Base-by-base conservation (phyloP, 768 basidiomycete genomes). In the Glaciozyma martinii region DNA sequence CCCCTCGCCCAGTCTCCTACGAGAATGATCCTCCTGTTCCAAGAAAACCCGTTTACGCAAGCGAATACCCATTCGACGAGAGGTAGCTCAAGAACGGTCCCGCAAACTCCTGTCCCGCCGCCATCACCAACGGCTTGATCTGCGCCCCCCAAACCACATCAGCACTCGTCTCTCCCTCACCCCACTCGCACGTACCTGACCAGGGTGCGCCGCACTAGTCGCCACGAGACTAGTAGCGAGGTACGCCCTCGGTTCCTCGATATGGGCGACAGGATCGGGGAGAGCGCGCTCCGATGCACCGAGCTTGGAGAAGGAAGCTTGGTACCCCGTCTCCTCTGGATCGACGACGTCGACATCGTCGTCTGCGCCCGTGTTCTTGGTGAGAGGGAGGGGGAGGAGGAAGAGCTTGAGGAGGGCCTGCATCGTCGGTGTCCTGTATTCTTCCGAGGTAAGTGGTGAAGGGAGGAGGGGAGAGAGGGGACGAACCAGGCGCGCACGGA, bases 311-410 rank as follows among this genome's bases (percentile, higher is more conserved):
- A 93, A 98, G 6, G 90, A 88, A 0, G 90, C 89, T 74, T 98
- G 95, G 77, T 97, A 97, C 1, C 91, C 89, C 9, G 87, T 86
- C 74, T 97, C 93, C 74, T 97, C 94, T 66, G 85, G 85, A 74
- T 97, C 94, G 54, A 95, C 83, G 0, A 80, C 79, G 53, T 83
- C 78, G 12, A 80, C 75, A 55, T 85, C 83, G n/a, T 84, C 79
- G 6, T 72, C 77, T 1, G 63, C 68, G 37, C 71, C 67, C n/a
- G 65, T 60, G 5, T 68, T 79, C 52, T 77, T 77, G 1, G 74
- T 72, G 54, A 79, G 81, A 66, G 87, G 82, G 70, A 89, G 86
- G 0, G 88, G 86, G 59, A 90, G 85, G 60, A 80, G 82, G 76
- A 94, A 87, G 3, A 97, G 81, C 69, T 85, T 84, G 30, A 84